Conservation (phyloP, 495 filamentous ascomycete genomes). For the Neurospora sp. region DNA sequence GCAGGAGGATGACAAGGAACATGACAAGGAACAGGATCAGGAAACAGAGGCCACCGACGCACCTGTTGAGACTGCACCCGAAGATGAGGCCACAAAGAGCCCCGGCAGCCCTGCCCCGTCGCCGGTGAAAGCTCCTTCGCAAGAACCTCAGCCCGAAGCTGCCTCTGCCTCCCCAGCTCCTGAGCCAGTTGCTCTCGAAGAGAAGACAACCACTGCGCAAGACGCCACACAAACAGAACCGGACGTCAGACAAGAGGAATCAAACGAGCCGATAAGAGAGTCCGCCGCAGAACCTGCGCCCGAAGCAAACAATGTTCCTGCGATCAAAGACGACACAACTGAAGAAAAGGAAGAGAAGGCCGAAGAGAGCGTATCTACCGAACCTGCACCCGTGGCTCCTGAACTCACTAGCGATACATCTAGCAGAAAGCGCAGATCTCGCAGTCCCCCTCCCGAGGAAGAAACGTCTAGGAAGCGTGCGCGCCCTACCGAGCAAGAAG, state of each 20-base stretch:
- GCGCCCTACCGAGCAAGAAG: constrained; percentile 19
- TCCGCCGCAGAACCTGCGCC: neutral
- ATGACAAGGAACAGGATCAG: neutral
- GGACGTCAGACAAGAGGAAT: neutral
- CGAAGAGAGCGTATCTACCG: constrained; percentile 1
- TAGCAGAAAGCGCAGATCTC: constrained; percentile 66
- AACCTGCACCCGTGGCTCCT: constrained; percentile 1
- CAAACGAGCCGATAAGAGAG: neutral
- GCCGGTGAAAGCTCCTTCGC: constrained; percentile 4
- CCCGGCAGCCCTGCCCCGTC: constrained; percentile 1
- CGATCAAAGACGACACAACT: neutral
- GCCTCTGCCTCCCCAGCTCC: neutral
- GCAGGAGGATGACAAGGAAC: neutral
- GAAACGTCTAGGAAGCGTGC: constrained; percentile 34
- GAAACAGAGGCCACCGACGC: constrained; percentile 6
- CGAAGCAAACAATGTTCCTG: neutral
- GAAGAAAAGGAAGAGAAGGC: neutral
- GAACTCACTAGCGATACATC: constrained; percentile 45
- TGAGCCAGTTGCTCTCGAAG: neutral
- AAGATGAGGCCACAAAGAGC: constrained; percentile 6
- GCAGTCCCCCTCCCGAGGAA: constrained; percentile 49
- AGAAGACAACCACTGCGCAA: neutral
- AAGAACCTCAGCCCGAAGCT: neutral
- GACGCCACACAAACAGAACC: neutral
- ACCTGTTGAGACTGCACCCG: constrained; percentile 7